Percentiles rank a stretch among this genome's conserved stretches.
These are phyloP conservation scores for Ustilaginoidea virens DNA, from an alignment of 2,329 filamentous ascomycete genomes.

Conservation along the genomic window DNA sequence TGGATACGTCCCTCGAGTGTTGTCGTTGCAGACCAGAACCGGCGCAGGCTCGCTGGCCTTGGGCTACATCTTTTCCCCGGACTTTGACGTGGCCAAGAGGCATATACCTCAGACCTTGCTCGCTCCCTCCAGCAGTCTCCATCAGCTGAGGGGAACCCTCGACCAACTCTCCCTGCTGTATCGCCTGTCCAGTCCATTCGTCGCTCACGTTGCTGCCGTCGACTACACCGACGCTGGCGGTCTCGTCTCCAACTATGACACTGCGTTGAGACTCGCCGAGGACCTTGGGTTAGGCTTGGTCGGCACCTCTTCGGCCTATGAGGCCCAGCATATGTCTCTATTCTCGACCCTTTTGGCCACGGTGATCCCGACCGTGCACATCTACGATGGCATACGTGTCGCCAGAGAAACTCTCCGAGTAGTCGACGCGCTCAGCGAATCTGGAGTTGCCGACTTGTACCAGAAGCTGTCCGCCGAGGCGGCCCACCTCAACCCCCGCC, in stretches of 20 bases:
- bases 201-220: conserved; percentile 79
- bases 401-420: conserved; percentile 70
- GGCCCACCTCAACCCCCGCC: conserved; percentile 49
- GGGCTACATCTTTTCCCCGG: conserved; percentile 94
- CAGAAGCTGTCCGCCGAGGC: conserved; percentile 47
- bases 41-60: conserved; percentile 85
- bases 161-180: conserved; percentile 90
- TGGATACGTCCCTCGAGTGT: conserved; percentile 63
- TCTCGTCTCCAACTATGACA: conserved; percentile 76
- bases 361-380: conserved; percentile 68
- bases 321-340: conserved; percentile 91
- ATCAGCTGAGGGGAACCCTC: conserved; percentile 64
- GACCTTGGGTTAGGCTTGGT: conserved; percentile 82
- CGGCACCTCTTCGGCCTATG: conserved; percentile 71
- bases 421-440: conserved; percentile 64
- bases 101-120: conserved; percentile 84
- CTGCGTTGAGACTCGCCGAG: conserved; percentile 66
- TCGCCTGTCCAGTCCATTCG: conserved; percentile 80
- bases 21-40: conserved; percentile 70
- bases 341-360: conserved; percentile 69
- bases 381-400: conserved; percentile 75
- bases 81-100: conserved; percentile 84
- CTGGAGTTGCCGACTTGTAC: conserved; percentile 54
- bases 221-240: conserved; percentile 60
- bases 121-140: conserved; percentile 69